A percentile compares a stretch with the other conserved stretches of the same genome.
phyloP scores from a whole-genome alignment of 345 rosid genomes.

The Hevea brasiliensis region DNA sequence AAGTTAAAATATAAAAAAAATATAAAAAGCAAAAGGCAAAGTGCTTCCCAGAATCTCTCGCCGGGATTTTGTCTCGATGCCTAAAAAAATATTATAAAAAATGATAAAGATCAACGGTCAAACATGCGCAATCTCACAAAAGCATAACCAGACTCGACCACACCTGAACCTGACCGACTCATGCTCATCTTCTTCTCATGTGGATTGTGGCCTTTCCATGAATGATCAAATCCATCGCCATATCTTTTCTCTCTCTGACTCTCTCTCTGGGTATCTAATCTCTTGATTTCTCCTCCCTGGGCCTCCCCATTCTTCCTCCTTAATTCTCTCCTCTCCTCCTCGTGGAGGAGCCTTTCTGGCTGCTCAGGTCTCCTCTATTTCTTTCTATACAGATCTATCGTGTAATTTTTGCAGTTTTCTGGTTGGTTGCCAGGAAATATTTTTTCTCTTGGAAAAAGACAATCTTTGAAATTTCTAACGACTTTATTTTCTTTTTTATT shows the following conservation, averaged over 20 bases:
- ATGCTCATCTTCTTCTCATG: slow-evolving; percentile 11
- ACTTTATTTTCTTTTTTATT: too few relatives aligned
- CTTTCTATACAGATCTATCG: neutral
- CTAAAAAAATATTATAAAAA: neutral
- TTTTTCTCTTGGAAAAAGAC: neutral
- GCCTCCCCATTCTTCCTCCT: slow-evolving; percentile 16
- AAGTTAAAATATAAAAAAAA: too few relatives aligned
- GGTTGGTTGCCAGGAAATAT: neutral
- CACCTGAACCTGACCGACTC: slow-evolving; percentile 2
- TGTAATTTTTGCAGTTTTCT: neutral
- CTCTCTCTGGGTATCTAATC: too few relatives aligned
- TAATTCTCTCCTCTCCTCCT: slow-evolving; percentile 28
- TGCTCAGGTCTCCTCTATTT: slow-evolving; percentile 7
- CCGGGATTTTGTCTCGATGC: slow-evolving; percentile 1
- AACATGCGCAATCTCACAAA: neutral
- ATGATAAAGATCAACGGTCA: neutral
- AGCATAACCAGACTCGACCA: neutral
- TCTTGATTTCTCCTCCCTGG: neutral
- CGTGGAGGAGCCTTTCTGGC: slow-evolving; percentile 16
- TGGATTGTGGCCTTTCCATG: neutral
- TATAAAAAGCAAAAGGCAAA: neutral
- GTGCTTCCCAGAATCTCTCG: slow-evolving; percentile 9
- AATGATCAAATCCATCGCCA: neutral
- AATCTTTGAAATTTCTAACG: too few relatives aligned
- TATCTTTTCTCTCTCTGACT: neutral